Conservation (phyloP, 306 rosid species). For the Ormosia emarginata region DNA sequence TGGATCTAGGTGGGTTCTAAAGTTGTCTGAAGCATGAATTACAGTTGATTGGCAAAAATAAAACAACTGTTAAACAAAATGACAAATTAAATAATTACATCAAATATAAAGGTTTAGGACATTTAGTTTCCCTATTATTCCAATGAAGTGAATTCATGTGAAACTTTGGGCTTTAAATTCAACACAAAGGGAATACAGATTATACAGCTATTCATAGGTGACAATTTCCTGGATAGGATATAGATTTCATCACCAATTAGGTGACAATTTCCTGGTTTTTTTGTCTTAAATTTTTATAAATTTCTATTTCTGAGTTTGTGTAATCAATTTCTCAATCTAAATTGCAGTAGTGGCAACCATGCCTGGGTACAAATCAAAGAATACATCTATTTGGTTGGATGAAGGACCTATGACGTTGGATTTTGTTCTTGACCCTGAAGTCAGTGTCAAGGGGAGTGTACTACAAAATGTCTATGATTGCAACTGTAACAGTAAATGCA, state of each 20-base stretch:
- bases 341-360: slow-evolving; percentile 68
- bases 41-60: background rate
- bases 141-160: background rate
- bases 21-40: background rate
- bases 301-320: background rate
- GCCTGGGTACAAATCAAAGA: slow-evolving; percentile 78
- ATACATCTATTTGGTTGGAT: slow-evolving; percentile 68
- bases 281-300: background rate
- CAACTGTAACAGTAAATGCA: slow-evolving; percentile 39
- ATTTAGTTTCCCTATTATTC: background rate
- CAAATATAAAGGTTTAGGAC: background rate
- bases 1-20: background rate
- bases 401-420: slow-evolving; percentile 64
- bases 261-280: background rate
- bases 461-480: slow-evolving; percentile 50
- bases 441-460: slow-evolving; percentile 31
- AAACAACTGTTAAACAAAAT: background rate
- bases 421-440: slow-evolving; percentile 80
- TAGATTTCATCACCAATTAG: background rate
- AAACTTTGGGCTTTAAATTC: background rate
- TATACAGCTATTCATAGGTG: background rate
- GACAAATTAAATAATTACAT: background rate
- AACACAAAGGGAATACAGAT: background rate
- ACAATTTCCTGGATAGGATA: background rate
- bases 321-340: slow-evolving; percentile 13